A percentile compares a stretch with the other conserved stretches of the same genome.
These are phyloP conservation scores for Tripidium arundinaceum DNA, from an alignment of 202 grass and related monocot species.

Conservation along the genomic window DNA sequence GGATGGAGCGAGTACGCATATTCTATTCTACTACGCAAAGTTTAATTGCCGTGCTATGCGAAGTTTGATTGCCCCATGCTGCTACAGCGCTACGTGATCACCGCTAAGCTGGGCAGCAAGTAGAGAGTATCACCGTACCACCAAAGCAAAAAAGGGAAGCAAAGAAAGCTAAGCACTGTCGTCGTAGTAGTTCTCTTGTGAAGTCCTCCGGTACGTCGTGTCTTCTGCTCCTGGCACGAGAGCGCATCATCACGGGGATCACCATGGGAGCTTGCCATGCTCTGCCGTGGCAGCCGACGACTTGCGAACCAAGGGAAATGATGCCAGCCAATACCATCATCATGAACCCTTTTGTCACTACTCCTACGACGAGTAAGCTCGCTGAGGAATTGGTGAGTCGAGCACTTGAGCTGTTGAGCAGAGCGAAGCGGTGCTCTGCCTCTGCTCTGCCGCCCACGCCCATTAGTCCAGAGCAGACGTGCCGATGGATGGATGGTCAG, in stretches of 20 bases:
- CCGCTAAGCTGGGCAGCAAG: background rate
- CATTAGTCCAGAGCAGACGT: background rate
- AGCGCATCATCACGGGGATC: slow-evolving; percentile 23
- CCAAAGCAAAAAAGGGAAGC: background rate
- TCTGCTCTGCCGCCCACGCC: background rate
- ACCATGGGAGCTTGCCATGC: slow-evolving; percentile 18
- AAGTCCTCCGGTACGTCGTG: background rate
- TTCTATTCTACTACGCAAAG: too few species aligned
- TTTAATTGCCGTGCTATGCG: too few species aligned
- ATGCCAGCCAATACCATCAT: background rate
- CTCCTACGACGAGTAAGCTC: too few species aligned
- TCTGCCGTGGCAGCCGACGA: slow-evolving; percentile 1
- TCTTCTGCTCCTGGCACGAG: background rate
- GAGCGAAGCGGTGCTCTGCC: background rate
- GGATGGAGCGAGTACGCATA: too few species aligned
- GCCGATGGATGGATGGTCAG: too few species aligned
- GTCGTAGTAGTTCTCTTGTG: background rate
- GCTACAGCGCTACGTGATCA: background rate
- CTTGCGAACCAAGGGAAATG: slow-evolving; percentile 37
- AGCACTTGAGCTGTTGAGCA: background rate
- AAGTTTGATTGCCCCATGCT: background rate
- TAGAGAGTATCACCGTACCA: background rate
- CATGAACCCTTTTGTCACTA: background rate
- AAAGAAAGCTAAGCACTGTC: background rate
- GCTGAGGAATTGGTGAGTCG: too few species aligned